A percentile compares a stretch with the other conserved stretches of the same genome.
Evolutionary conservation across 208 protist genomes (phyloP).

Genomic region (Leptomonas seymouri): DNA sequence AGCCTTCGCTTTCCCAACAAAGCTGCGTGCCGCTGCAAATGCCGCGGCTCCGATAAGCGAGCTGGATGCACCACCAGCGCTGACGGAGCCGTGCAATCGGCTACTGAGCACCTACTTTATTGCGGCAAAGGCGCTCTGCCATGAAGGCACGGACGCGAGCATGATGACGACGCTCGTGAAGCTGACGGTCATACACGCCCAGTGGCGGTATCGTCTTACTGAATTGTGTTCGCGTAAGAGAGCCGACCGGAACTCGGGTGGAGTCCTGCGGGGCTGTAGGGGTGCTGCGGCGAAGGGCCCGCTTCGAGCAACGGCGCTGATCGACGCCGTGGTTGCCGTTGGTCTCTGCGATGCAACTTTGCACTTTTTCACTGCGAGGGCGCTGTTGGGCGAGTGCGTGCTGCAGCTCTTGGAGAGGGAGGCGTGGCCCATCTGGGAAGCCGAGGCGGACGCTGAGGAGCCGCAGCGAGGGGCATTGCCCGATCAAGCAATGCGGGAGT

Average conservation of each 20-base stretch:
- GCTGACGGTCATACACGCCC: slow-evolving; percentile 67
- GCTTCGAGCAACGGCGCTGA: slow-evolving; percentile 41
- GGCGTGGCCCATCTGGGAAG: slow-evolving; percentile 26
- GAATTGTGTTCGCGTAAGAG: neutral
- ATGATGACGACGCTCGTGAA: slow-evolving; percentile 81
- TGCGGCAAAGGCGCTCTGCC: slow-evolving; percentile 54
- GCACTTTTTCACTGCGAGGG: slow-evolving; percentile 64
- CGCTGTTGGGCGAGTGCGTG: slow-evolving; percentile 58
- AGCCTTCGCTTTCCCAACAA: slow-evolving; percentile 19
- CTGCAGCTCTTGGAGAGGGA: slow-evolving; percentile 50
- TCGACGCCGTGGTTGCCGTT: slow-evolving; percentile 81
- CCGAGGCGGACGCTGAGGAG: neutral
- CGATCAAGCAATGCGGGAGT: neutral
- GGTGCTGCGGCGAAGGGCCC: no score
- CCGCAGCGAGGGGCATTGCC: neutral
- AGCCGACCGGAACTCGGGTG: neutral
- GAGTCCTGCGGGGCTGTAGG: no score
- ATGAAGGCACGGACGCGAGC: slow-evolving; percentile 52
- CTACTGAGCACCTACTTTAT: slow-evolving; percentile 80
- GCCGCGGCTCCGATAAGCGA: neutral
- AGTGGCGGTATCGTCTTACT: slow-evolving; percentile 40
- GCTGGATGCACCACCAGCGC: slow-evolving; percentile 25
- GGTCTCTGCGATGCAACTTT: slow-evolving; percentile 78
- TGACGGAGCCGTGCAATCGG: slow-evolving; percentile 48
- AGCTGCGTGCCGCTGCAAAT: neutral